Evolutionary conservation across 75 land plant genomes (phyloP).

Genomic region (Selaginella moellendorffii): DNA sequence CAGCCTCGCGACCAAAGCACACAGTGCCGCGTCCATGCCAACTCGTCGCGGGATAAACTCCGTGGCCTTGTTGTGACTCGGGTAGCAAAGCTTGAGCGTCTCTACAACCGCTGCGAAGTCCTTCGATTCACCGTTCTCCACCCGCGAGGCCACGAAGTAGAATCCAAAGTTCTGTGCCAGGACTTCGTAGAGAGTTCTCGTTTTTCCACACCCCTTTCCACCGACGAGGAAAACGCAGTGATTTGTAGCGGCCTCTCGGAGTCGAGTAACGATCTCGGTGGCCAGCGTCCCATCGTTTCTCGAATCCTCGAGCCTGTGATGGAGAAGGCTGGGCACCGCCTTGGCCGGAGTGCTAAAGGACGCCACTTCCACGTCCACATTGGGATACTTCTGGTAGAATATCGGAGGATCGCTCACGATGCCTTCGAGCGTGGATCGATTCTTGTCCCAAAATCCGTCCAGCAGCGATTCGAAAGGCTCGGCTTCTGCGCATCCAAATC

Average conservation of each 20-base stretch:
- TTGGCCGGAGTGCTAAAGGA: not conserved
- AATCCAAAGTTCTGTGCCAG: not conserved
- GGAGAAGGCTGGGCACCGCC: not conserved
- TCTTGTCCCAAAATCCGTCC: not conserved
- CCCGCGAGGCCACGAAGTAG: not conserved
- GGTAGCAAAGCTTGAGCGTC: not conserved
- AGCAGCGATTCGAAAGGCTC: not conserved
- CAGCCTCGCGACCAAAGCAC: not conserved
- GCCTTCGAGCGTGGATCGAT: not conserved
- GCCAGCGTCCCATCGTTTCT: not conserved
- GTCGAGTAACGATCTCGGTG: not conserved
- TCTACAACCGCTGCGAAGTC: not conserved
- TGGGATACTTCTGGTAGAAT: not conserved
- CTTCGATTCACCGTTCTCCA: not conserved
- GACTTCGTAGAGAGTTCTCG: not conserved
- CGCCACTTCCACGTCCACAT: not conserved
- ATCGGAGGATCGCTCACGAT: not conserved
- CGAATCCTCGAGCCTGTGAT: not conserved
- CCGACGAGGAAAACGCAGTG: not conserved
- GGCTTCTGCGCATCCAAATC: too few relatives aligned
- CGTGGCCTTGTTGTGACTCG: not conserved
- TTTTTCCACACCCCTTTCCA: not conserved
- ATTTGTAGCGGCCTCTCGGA: not conserved
- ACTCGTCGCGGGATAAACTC: not conserved
- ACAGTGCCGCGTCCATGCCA: not conserved